phyloP scores from a whole-genome alignment of 2,329 filamentous ascomycete genomes.

The Pseudodiploospora longispora region DNA sequence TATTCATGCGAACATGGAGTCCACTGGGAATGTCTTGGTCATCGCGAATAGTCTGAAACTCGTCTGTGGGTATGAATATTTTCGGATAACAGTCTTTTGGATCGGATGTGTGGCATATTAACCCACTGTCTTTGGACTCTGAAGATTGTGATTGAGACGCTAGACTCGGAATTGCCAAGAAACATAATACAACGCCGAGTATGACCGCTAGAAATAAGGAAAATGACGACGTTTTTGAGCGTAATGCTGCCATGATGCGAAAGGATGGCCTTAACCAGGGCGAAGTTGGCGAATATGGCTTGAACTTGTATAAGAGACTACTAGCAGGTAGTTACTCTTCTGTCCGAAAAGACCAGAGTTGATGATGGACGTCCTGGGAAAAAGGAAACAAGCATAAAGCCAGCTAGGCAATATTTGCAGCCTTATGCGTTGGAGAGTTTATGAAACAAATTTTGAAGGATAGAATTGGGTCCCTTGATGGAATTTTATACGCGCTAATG shows the following conservation, averaged over 20 bases:
- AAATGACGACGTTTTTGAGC: conserved; percentile 5
- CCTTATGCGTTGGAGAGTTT: too few relatives aligned
- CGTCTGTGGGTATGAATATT: conserved; percentile 53
- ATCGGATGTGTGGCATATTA: conserved; percentile 58
- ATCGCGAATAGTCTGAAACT: conserved; percentile 55
- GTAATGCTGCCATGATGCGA: not conserved
- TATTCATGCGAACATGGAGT: conserved; percentile 58
- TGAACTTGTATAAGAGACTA: too few relatives aligned
- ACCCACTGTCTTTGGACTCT: conserved; percentile 35
- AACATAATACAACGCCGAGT: conserved; percentile 19
- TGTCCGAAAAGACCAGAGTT: too few relatives aligned
- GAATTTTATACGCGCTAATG: not conserved
- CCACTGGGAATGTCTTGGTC: conserved; percentile 59
- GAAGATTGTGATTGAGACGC: conserved; percentile 24
- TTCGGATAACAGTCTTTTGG: conserved; percentile 57
- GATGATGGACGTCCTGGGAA: not conserved
- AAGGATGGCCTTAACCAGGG: too few relatives aligned
- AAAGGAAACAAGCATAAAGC: not conserved
- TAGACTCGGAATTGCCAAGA: conserved; percentile 14
- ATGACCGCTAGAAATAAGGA: conserved; percentile 16
- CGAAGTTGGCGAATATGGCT: too few relatives aligned
- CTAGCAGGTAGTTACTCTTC: too few relatives aligned
- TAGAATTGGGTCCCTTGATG: too few relatives aligned
- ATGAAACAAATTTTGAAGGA: too few relatives aligned
- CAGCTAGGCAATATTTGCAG: too few relatives aligned